phyloP scores from a whole-genome alignment of 2,329 filamentous ascomycete species.

The Paecilomyces variotii region DNA sequence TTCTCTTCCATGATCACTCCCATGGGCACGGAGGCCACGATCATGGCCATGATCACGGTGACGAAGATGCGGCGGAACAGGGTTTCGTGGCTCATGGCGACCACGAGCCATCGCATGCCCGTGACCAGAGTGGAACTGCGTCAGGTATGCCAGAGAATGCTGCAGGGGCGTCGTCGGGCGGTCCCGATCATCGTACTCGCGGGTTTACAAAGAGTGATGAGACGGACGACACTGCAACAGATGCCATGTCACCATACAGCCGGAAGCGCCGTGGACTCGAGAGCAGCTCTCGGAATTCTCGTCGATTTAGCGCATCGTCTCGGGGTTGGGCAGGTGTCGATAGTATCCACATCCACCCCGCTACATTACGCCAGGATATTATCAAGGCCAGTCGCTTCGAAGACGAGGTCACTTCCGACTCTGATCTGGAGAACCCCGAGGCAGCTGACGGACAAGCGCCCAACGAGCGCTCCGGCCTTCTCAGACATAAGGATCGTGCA shows the following conservation, averaged over 20 bases:
- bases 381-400: constrained; percentile 69
- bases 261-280: constrained; percentile 22
- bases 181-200: constrained; percentile 3
- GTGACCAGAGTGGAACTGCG: constrained; percentile 52
- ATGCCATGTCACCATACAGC: constrained; percentile 19
- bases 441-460: constrained; percentile 33
- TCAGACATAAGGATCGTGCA: constrained; percentile 35
- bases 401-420: constrained; percentile 44
- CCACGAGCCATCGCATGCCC: constrained; percentile 23
- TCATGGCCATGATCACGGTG: constrained; percentile 43
- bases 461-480: constrained; percentile 34
- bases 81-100: constrained; percentile 29
- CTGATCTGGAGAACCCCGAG: constrained; percentile 48
- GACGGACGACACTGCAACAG: constrained; percentile 17
- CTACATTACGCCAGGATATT: constrained; percentile 85
- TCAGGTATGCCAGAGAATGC: constrained; percentile 57
- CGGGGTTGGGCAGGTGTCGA: constrained; percentile 52
- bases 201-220: constrained; percentile 18
- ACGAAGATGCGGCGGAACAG: constrained; percentile 42
- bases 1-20: constrained; percentile 87
- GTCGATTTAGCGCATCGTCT: constrained; percentile 44
- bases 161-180: constrained; percentile 41
- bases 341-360: constrained; percentile 74
- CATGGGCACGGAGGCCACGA: constrained; percentile 62
- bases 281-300: constrained; percentile 18